Evolutionary conservation across 345 rosid species (phyloP).

Genomic region (Hibiscus mutabilis): DNA sequence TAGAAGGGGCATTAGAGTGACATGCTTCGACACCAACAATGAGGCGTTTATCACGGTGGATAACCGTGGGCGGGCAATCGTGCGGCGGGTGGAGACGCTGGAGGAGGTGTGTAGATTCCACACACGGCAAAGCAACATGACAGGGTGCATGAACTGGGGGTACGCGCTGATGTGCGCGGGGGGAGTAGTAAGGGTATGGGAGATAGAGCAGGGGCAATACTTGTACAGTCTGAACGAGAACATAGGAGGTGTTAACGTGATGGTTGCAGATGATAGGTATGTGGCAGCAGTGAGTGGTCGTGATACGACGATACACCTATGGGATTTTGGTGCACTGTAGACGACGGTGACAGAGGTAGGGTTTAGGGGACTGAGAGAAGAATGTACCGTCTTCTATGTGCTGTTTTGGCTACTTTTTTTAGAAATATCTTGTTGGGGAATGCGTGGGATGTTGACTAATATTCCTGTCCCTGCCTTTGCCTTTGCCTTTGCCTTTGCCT

Average conservation of each 20-base stretch:
- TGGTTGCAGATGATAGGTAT: slow-evolving; percentile 46
- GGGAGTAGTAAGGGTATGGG: slow-evolving; percentile 62
- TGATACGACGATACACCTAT: slow-evolving; percentile 48
- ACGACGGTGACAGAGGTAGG: slow-evolving; percentile 24
- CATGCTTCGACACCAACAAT: slow-evolving; percentile 34
- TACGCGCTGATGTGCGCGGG: slow-evolving; percentile 57
- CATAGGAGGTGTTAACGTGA: slow-evolving; percentile 24
- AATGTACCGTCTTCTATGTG: too few relatives aligned
- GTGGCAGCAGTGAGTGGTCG: slow-evolving; percentile 46
- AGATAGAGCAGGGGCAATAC: slow-evolving; percentile 36
- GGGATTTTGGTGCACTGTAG: slow-evolving; percentile 69
- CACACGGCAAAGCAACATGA: slow-evolving; percentile 3
- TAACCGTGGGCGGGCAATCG: slow-evolving; percentile 39
- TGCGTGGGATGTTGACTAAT: too few relatives aligned
- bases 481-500: too few relatives aligned
- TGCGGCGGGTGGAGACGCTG: slow-evolving; percentile 36
- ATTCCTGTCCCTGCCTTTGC: too few relatives aligned
- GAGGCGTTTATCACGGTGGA: slow-evolving; percentile 51
- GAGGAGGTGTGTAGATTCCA: slow-evolving; percentile 48
- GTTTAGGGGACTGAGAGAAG: background rate
- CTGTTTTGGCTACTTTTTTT: too few relatives aligned
- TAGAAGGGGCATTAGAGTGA: slow-evolving; percentile 38
- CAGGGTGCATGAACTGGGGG: slow-evolving; percentile 59
- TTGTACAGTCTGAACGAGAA: slow-evolving; percentile 47
- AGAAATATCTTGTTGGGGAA: too few relatives aligned